A percentile compares a stretch with the other conserved stretches of the same genome.
These are phyloP conservation scores for Mycocentrospora acerina DNA, from an alignment of 2,329 filamentous ascomycete genomes.

Conservation along the genomic window DNA sequence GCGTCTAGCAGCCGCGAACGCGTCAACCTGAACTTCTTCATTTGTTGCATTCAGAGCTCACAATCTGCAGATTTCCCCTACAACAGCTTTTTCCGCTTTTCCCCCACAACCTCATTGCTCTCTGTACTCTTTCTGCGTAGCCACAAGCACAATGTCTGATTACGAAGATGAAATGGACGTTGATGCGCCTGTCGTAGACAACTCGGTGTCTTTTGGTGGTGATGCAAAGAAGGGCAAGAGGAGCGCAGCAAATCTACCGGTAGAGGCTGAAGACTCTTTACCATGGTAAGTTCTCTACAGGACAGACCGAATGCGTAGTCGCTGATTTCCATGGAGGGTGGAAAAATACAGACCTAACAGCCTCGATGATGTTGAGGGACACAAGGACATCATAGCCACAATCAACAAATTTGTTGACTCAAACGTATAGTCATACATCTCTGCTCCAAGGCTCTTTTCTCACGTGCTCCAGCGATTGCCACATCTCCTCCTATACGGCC, in stretches of 20 bases:
- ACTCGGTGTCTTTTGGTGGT: constrained; percentile 68
- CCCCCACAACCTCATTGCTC: too few species aligned
- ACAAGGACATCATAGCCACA: constrained; percentile 94
- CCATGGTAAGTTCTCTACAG: constrained; percentile 67
- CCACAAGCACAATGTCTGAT: constrained; percentile 51
- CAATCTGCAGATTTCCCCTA: too few species aligned
- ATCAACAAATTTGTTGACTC: constrained; percentile 97
- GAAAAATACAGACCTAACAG: constrained; percentile 94
- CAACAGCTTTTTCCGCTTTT: too few species aligned
- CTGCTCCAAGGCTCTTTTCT: constrained; percentile 5
- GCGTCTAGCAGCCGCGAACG: constrained; percentile 28
- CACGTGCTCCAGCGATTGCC: constrained; percentile 65
- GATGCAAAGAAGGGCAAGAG: constrained; percentile 85
- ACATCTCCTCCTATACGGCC: constrained; percentile 94
- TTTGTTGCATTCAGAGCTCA: not conserved
- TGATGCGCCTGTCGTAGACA: constrained; percentile 57
- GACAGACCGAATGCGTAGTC: rapidly evolving
- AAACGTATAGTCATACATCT: constrained; percentile 57
- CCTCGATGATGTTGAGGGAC: constrained; percentile 89
- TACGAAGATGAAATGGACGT: constrained; percentile 68
- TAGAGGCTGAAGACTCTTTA: constrained; percentile 89
- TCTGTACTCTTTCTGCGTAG: not conserved
- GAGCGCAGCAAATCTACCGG: constrained; percentile 86
- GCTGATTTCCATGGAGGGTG: constrained; percentile 60
- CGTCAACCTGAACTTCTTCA: constrained; percentile 12